Base-by-base conservation (phyloP, 768 basidiomycete species). In the Tricholoma bakamatsutake region DNA sequence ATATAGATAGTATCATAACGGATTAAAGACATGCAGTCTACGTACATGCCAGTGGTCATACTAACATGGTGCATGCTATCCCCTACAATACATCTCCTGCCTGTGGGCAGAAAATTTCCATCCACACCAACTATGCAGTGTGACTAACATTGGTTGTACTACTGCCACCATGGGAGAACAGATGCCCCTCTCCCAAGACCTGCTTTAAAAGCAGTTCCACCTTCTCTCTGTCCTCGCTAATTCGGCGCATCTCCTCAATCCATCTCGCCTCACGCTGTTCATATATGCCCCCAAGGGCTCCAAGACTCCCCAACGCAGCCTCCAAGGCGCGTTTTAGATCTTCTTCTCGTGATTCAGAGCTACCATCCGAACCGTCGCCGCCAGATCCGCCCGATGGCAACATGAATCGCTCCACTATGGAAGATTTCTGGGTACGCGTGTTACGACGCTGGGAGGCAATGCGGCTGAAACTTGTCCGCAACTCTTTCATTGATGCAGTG, bases 281-380 rank as follows among this genome's bases (percentile, higher is more conserved):
- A 53, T 88, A 90, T 33, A 91, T 83, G 33, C 72, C 68, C 33
- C 83, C 79, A 52, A 92, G 72, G 15, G 79, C 74, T 27, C 79
- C 78, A 21, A 90, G 75, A 61, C 87, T 88, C 1, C 81, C 83
- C 49, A 90, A 60, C 1, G 88, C 83, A 1, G 83, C 78, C 59
- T 84, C 85, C 45, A 91, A 69, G 1, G 85, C 87, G 0, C 83
- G 79, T 55, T 80, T 83, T 33, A 91, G 71, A 42, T 89, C 87
- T 51, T 78, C 80, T 58, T 88, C 86, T 0, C 80, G 73, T 1
- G 76, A 70, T 46, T 80, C 80, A 12, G 76, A 74, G 56, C 77
- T 74, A 7, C 72, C 73, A 34, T 83, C 83, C 0, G 84, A 83
- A 1, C 81, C 83, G 11, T 84, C 82, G 3, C 76, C 77, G 11